Evolutionary conservation across 257 asterid species (phyloP).

Genomic region (Ilex aquifolium): DNA sequence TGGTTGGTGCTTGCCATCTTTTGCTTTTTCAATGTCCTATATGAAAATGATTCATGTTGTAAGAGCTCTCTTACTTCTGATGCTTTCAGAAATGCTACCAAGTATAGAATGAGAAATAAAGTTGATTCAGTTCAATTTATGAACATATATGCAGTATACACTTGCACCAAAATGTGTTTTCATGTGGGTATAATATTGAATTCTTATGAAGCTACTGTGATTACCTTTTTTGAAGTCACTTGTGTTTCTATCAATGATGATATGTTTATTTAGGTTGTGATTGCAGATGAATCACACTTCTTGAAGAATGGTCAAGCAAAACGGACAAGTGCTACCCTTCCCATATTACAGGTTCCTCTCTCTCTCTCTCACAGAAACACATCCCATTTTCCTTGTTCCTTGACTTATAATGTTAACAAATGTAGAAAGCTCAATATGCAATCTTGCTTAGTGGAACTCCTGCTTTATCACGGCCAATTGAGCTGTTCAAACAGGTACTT

Average conservation of each 20-base stretch:
- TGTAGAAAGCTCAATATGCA: conserved; percentile 70
- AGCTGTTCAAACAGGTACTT: conserved; percentile 78
- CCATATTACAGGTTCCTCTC: conserved; percentile 69
- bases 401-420: conserved; percentile 15
- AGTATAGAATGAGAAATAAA: no score
- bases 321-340: conserved; percentile 76
- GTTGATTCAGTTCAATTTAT: no score
- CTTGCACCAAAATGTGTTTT: no score
- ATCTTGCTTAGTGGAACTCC: conserved; percentile 97
- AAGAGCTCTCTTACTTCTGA: no score
- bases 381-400: conserved; percentile 1
- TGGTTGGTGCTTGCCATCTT: no score
- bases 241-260: conserved; percentile 16
- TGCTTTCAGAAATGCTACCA: no score
- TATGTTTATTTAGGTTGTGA: conserved; percentile 61
- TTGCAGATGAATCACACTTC: conserved; percentile 98
- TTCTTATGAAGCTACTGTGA: no score
- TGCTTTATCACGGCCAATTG: conserved; percentile 92
- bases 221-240: background rate
- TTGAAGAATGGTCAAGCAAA: conserved; percentile 94
- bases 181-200: no score
- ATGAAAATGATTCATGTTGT: no score
- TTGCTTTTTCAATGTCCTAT: no score
- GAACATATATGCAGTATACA: no score
- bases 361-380: conserved; percentile 1